A percentile compares a stretch with the other conserved stretches of the same genome.
phyloP scores from a whole-genome alignment of 306 rosid genomes.

The Malus sieversii region DNA sequence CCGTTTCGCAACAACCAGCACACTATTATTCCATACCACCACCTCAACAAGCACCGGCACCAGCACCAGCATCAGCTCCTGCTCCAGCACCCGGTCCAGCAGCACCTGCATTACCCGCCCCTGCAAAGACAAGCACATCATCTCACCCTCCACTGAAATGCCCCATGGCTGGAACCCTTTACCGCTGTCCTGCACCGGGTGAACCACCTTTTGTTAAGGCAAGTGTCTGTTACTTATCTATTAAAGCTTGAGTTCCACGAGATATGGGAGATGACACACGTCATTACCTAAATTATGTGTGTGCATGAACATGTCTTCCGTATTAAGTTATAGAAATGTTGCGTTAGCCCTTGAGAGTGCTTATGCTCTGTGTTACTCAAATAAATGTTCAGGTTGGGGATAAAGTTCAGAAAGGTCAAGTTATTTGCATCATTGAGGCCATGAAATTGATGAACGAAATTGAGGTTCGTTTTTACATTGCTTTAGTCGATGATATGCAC shows the following conservation, averaged over 20 bases:
- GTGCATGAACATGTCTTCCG: neutral
- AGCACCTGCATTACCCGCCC: slow-evolving; percentile 43
- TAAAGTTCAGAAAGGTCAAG: slow-evolving; percentile 87
- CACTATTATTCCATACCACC: slow-evolving; percentile 29
- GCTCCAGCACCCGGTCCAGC: slow-evolving; percentile 43
- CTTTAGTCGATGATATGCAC: neutral
- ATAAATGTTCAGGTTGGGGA: slow-evolving; percentile 74
- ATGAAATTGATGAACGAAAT: slow-evolving; percentile 97
- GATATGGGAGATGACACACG: neutral
- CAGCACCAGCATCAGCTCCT: slow-evolving; percentile 28
- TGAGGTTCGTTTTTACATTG: slow-evolving; percentile 45
- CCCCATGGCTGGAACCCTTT: slow-evolving; percentile 99
- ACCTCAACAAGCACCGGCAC: slow-evolving; percentile 29
- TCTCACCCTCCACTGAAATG: slow-evolving; percentile 68
- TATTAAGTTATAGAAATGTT: neutral
- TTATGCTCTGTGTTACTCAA: neutral
- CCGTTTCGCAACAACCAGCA: slow-evolving; percentile 18
- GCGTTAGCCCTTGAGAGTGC: neutral
- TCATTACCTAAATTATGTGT: neutral
- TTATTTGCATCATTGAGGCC: slow-evolving; percentile 84
- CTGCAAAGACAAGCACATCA: slow-evolving; percentile 44
- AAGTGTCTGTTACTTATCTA: slow-evolving; percentile 6
- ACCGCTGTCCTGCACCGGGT: slow-evolving; percentile 64
- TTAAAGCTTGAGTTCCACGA: neutral
- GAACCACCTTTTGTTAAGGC: slow-evolving; percentile 92